Base-by-base conservation (phyloP, 2,329 filamentous ascomycete species). In the Akanthomyces uredinophilus region DNA sequence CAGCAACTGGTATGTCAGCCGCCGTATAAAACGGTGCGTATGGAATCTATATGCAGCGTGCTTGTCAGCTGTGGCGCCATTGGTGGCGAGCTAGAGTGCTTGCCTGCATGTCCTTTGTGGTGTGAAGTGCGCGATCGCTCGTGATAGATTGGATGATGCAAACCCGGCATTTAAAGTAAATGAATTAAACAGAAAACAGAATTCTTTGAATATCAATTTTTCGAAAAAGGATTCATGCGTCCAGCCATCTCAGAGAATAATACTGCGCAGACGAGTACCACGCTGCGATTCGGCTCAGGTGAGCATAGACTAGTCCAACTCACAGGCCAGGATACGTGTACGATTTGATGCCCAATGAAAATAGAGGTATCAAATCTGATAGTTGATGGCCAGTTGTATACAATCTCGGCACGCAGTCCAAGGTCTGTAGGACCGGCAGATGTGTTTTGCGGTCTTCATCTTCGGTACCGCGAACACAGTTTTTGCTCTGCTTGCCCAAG, bases 281-380 rank as follows among this genome's bases (percentile, higher is more conserved):
- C 20, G 13, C 18, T 18, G 20, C 22, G 8, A 20, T 5, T 32
- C 35, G 35, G 58, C 49, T 60, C 58, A 60, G 58, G 39, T 60
- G 49, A 60, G 49, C 58, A 37, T 27, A 7, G 29, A 60, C 39
- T 60, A 49, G 37, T 20, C 50, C 16, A 59, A 50, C 29, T n/a
- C 8, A 20, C 14, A 8, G 39, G 18, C 27, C 16, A 13, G 39
- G 49, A 10, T 44, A 10, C 24, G 14, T 37, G 20, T 39, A 18
- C n/a, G 44, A 51, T 24, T 60, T 47, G 49, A 49, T 47, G 58
- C 58, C 58, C 58, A 60, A 60, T 53, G 16, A 22, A 37, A 13
- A 32, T 24, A 20, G 24, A 22, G 5, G 16, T 2, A 8, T 35
- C n/a, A 24, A 14, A 44, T 24, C 18, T 14, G 35, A 43, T 32